Conservation (phyloP, 805 yeast species). For the Teunomyces gatunensis region DNA sequence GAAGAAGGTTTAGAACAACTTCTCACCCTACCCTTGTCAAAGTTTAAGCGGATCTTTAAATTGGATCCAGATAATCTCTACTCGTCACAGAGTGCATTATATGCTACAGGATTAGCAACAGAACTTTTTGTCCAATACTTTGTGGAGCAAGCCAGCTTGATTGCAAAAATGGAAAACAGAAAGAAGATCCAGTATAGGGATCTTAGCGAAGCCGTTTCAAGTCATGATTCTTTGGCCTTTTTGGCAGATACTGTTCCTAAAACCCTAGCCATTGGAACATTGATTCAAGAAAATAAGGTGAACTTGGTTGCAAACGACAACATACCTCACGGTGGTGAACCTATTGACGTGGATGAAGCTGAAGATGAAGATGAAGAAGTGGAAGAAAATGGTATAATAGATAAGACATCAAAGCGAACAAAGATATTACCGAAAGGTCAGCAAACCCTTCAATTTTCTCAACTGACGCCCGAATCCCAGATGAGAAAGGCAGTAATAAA, state of each 20-base stretch:
- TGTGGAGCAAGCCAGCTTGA: conserved; percentile 65
- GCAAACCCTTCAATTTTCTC: conserved; percentile 30
- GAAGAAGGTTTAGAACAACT: conserved; percentile 7
- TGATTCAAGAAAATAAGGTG: conserved; percentile 44
- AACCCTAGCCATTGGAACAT: conserved; percentile 48
- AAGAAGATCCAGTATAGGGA: conserved; percentile 71
- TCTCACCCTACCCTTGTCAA: conserved; percentile 54
- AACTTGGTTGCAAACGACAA: conserved; percentile 11
- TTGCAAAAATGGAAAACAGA: conserved; percentile 63
- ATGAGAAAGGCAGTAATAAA: conserved; percentile 32
- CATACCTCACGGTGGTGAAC: neutral
- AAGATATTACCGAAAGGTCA: conserved; percentile 34
- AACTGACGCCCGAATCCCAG: conserved; percentile 4
- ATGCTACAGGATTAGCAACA: conserved; percentile 72
- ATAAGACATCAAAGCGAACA: conserved; percentile 1
- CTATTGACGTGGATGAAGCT: neutral
- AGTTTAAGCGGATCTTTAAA: conserved; percentile 69
- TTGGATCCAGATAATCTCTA: conserved; percentile 71
- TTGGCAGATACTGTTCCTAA: conserved; percentile 67
- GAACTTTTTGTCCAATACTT: conserved; percentile 70
- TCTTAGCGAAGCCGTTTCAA: conserved; percentile 59
- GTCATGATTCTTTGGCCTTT: conserved; percentile 60
- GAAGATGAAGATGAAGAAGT: conserved; percentile 5
- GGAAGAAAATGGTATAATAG: neutral
- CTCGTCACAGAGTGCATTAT: conserved; percentile 70